Evolutionary conservation across 768 basidiomycete species (phyloP).

Genomic region (Tubosaeta sp.): DNA sequence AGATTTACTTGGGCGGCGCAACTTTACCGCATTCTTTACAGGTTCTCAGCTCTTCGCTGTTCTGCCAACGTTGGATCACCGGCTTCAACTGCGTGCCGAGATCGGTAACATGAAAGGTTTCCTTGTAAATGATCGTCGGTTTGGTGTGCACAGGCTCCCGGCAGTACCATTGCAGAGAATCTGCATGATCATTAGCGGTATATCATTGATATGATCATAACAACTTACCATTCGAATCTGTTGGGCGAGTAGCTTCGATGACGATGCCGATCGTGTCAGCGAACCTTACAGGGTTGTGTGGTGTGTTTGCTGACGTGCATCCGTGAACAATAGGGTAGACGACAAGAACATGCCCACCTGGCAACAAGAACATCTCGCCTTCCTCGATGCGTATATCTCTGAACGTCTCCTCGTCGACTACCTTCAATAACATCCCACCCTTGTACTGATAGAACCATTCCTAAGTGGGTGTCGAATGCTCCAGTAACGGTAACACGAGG

Average conservation of each 20-base stretch:
- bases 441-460: slow-evolving; percentile 99
- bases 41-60: slow-evolving; percentile 54
- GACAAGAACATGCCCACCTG: slow-evolving; percentile 48
- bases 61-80: slow-evolving; percentile 82
- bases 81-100: slow-evolving; percentile 93
- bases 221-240: slow-evolving; percentile 62
- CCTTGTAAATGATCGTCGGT: slow-evolving; percentile 79
- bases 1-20: slow-evolving; percentile 50
- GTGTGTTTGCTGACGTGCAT: slow-evolving; percentile 70
- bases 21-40: slow-evolving; percentile 69
- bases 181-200: slow-evolving; percentile 37
- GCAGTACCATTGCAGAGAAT: slow-evolving; percentile 93
- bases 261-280: slow-evolving; percentile 90
- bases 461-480: slow-evolving; percentile 30
- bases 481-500: neutral
- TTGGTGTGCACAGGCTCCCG: slow-evolving; percentile 51
- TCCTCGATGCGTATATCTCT: slow-evolving; percentile 87
- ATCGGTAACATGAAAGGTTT: slow-evolving; percentile 82
- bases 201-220: neutral
- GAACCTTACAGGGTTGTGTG: slow-evolving; percentile 92
- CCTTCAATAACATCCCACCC: slow-evolving; percentile 85
- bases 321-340: neutral
- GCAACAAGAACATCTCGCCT: slow-evolving; percentile 95
- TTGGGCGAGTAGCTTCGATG: slow-evolving; percentile 79
- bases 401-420: slow-evolving; percentile 77